Base-by-base conservation (phyloP, 2,329 filamentous ascomycete species). In the Sclerotiophoma versabilis region DNA sequence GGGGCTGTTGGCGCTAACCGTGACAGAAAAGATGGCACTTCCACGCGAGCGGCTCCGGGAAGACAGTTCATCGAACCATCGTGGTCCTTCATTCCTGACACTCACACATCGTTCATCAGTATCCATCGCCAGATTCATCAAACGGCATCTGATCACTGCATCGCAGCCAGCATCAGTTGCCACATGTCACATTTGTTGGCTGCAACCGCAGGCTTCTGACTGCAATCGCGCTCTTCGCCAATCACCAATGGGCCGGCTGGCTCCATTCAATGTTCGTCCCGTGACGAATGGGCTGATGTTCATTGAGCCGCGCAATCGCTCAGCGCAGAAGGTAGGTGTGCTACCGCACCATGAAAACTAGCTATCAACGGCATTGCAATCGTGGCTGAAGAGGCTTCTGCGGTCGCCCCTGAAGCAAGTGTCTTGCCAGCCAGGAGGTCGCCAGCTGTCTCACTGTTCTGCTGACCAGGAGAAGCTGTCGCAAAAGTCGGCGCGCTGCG, bases 251-350 rank as follows among this genome's bases (percentile, higher is more conserved):
- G 20, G 50, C 50, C 38, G 51, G 27, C 34, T 41, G 49, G 37
- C 50, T 47, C 29, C 25, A 43, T 54, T 37, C 23, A 45, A 42
- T 20, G 36, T 25, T 23, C 38, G 37, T 54, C 50, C 50, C 44
- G 51, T 54, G 51, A 54, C 51, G 45, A 49, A 48, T 54, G 37
- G 44, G 44, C 50, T 54, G 43, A 54, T 48, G 50, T 37, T 20
- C 44, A 38, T 11, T 32, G 44, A 54, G 50, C 50, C 43, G 44
- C 36, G 33, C 27, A 25, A 29, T 11, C 22, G 38, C 14, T 39
- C 38, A 49, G 34, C 38, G 32, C 51, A 49, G 33, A 25, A 44
- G 33, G 39, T 33, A 30, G 38, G 32, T 23, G 17, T 23, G 22
- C 33, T 22, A 32, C 34, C 19, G 38, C 44, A 33, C 27, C 11